Evolutionary conservation across 495 filamentous ascomycete genomes (phyloP).

Genomic region (Hypoxylon cercidicola): DNA sequence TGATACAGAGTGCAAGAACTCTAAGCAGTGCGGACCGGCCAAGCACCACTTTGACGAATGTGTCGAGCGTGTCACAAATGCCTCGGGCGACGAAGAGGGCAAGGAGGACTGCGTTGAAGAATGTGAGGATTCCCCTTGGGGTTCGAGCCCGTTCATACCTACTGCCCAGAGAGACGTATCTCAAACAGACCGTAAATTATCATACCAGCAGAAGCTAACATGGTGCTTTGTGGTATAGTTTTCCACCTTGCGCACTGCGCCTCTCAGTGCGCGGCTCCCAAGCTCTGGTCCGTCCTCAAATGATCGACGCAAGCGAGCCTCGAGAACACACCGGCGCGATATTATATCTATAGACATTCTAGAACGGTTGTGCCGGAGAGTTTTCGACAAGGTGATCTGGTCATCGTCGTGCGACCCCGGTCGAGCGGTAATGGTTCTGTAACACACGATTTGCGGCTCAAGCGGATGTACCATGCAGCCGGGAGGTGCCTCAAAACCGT

Average conservation of each 20-base stretch:
- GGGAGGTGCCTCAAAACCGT: conserved; percentile 32
- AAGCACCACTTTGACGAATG: conserved; percentile 99
- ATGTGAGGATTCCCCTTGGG: conserved; percentile 73
- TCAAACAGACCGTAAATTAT: background rate
- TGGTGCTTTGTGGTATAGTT: conserved; percentile 64
- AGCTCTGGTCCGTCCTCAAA: conserved; percentile 90
- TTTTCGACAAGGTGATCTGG: conserved; percentile 20
- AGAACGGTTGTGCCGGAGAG: conserved; percentile 28
- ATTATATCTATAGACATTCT: conserved; percentile 32
- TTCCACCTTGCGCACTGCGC: conserved; percentile 98
- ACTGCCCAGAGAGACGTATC: background rate
- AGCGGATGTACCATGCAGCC: conserved; percentile 22
- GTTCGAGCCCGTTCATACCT: background rate
- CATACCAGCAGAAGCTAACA: conserved; percentile 26
- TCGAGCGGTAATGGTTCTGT: conserved; percentile 33
- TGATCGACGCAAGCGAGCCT: conserved; percentile 58
- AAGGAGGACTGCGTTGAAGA: conserved; percentile 98
- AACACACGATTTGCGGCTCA: conserved; percentile 40
- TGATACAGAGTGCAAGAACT: conserved; percentile 82
- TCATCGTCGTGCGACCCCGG: conserved; percentile 20
- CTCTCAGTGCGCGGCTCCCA: conserved; percentile 89
- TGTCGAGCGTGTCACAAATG: conserved; percentile 86
- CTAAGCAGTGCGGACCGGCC: conserved; percentile 80
- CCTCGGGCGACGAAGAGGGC: conserved; percentile 68
- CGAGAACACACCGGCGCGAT: conserved; percentile 4